Percentiles rank a stretch among this genome's conserved stretches.
These are phyloP conservation scores for Thymus mandschuricus DNA, from an alignment of 257 asterid species.

Conservation along the genomic window DNA sequence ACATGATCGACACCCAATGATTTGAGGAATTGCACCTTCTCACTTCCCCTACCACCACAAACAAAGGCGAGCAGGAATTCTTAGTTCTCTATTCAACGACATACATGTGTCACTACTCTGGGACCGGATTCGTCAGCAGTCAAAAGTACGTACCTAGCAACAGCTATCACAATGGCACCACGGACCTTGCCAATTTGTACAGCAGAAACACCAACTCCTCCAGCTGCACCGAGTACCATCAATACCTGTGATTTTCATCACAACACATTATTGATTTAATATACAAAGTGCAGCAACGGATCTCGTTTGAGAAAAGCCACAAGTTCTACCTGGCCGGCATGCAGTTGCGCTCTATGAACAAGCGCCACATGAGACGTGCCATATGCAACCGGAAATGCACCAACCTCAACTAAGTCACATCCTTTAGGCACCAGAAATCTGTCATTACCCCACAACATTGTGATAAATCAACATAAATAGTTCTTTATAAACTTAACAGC, in stretches of 20 bases:
- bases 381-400: constrained; percentile 90
- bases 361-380: constrained; percentile 97
- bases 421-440: constrained; percentile 84
- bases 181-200: constrained; percentile 90
- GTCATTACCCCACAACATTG: constrained; percentile 15
- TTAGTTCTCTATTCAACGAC: neutral
- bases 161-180: constrained; percentile 87
- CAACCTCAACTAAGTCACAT: constrained; percentile 84
- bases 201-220: constrained; percentile 97
- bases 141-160: constrained; percentile 65
- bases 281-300: neutral
- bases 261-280: neutral
- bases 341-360: constrained; percentile 81
- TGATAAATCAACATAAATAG: constrained; percentile 20
- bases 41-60: constrained; percentile 65
- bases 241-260: constrained; percentile 57
- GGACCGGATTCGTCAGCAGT: neutral
- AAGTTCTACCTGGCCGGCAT: constrained; percentile 59
- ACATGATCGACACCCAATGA: constrained; percentile 87
- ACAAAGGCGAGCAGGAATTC: constrained; percentile 18
- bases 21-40: constrained; percentile 74
- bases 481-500: no score
- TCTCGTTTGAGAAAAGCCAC: neutral
- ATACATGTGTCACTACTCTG: no score
- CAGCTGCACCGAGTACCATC: constrained; percentile 98